Conservation (phyloP, 306 rosid genomes). For the Astragalus glycyphyllos region DNA sequence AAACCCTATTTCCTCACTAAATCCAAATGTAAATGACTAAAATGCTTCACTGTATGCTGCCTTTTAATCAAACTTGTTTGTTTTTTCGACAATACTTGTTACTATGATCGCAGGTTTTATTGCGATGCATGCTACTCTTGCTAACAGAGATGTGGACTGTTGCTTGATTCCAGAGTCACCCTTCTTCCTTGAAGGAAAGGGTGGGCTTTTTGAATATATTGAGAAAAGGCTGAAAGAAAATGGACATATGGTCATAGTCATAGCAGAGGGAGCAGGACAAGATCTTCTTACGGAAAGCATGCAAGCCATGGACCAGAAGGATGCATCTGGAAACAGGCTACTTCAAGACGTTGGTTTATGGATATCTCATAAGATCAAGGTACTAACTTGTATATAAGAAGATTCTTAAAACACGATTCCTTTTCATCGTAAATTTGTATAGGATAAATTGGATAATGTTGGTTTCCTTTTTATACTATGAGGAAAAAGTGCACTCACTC, state of each 20-base stretch:
- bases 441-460: slow-evolving; percentile 18
- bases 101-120: slow-evolving; percentile 69
- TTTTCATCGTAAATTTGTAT: slow-evolving; percentile 28
- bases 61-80: slow-evolving; percentile 29
- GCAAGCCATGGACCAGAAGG: slow-evolving; percentile 65
- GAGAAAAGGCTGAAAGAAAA: slow-evolving; percentile 74
- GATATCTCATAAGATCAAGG: slow-evolving; percentile 91
- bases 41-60: not conserved
- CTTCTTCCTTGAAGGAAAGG: slow-evolving; percentile 85
- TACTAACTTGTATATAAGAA: slow-evolving; percentile 38
- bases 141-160: slow-evolving; percentile 94
- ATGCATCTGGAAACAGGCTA: slow-evolving; percentile 88
- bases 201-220: slow-evolving; percentile 79
- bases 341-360: slow-evolving; percentile 84
- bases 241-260: slow-evolving; percentile 90
- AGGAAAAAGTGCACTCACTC: slow-evolving; percentile 15
- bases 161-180: slow-evolving; percentile 94
- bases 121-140: slow-evolving; percentile 95
- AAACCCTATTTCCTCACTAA: slow-evolving; percentile 1
- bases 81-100: slow-evolving; percentile 8
- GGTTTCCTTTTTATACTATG: slow-evolving; percentile 5
- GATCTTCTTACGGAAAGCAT: slow-evolving; percentile 78
- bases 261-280: slow-evolving; percentile 93
- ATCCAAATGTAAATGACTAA: slow-evolving; percentile 27
- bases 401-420: slow-evolving; percentile 29